Conservation (phyloP, 2,329 filamentous ascomycete genomes). For the Colletotrichum tanaceti region DNA sequence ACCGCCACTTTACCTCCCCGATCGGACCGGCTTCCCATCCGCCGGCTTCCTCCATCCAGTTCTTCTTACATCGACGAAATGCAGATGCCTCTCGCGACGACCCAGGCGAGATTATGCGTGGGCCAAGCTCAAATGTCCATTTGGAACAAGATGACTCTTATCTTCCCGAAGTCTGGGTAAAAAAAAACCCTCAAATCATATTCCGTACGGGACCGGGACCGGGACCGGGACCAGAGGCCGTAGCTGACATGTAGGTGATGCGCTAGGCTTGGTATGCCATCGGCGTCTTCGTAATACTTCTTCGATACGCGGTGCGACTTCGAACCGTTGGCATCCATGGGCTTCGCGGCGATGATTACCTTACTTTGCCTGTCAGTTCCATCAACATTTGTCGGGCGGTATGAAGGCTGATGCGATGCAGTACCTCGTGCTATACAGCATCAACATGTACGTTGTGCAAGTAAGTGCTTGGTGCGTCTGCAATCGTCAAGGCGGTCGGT, state of each 20-base stretch:
- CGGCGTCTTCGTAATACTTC: conserved; percentile 39
- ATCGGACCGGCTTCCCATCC: background rate
- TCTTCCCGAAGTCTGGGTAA: conserved; percentile 42
- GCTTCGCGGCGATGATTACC: conserved; percentile 42
- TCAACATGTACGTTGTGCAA: conserved; percentile 36
- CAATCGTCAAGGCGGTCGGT: background rate
- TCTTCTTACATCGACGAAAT: conserved; percentile 18
- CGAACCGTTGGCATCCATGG: conserved; percentile 41
- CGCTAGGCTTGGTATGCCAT: conserved; percentile 39
- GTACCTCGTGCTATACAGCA: conserved; percentile 44
- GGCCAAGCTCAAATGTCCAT: conserved; percentile 34
- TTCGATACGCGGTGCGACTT: conserved; percentile 40
- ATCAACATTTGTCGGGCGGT: no score
- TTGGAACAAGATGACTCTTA: conserved; percentile 39
- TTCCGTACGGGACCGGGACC: no score
- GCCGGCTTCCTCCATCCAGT: background rate
- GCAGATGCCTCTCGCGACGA: conserved; percentile 8
- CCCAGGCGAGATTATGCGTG: conserved; percentile 25
- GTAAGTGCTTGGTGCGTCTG: background rate
- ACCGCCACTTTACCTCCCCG: background rate
- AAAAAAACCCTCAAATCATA: background rate
- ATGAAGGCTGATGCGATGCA: background rate
- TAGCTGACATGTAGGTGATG: background rate
- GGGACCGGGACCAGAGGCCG: background rate
- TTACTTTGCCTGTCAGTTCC: conserved; percentile 39